Percentiles rank a stretch among this genome's conserved stretches.
Conservation (phyloP, 768 basidiomycete genomes). For the Atractiella rhizophila region DNA sequence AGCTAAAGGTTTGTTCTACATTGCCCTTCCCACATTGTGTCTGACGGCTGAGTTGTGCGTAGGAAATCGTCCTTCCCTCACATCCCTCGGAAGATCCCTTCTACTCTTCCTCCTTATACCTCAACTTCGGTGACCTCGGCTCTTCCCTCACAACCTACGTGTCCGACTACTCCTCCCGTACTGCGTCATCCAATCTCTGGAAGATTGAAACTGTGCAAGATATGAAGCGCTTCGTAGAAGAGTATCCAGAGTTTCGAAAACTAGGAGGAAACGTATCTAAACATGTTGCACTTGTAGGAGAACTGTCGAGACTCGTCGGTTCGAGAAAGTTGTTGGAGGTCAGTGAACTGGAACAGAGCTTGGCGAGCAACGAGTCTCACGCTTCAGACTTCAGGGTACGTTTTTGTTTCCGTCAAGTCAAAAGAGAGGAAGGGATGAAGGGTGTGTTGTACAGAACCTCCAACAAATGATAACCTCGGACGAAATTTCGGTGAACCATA, state of each 20-base stretch:
- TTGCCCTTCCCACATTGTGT: neutral
- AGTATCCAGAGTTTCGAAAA: conserved; percentile 90
- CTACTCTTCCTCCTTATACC: conserved; percentile 65
- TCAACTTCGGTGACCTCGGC: conserved; percentile 91
- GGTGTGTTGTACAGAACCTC: conserved; percentile 34
- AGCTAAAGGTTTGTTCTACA: conserved; percentile 40
- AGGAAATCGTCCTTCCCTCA: conserved; percentile 85
- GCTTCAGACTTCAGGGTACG: conserved; percentile 54
- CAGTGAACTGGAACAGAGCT: conserved; percentile 84
- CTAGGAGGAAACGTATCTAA: conserved; percentile 96
- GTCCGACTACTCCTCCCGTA: conserved; percentile 51
- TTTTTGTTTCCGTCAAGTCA: neutral
- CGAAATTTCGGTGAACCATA: conserved; percentile 46
- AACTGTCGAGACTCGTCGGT: conserved; percentile 70
- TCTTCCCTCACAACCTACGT: conserved; percentile 77
- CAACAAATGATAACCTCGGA: conserved; percentile 48
- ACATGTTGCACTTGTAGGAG: conserved; percentile 88
- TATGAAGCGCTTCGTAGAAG: conserved; percentile 80
- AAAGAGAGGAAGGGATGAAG: too few relatives aligned
- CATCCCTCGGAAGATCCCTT: conserved; percentile 71
- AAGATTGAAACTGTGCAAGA: conserved; percentile 80
- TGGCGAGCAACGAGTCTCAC: conserved; percentile 66
- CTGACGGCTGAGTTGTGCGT: neutral
- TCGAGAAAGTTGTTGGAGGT: conserved; percentile 63
- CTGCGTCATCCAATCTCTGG: conserved; percentile 43